Conservation (phyloP, 2,329 filamentous ascomycete genomes). For the Fragosphaeria purpurea region DNA sequence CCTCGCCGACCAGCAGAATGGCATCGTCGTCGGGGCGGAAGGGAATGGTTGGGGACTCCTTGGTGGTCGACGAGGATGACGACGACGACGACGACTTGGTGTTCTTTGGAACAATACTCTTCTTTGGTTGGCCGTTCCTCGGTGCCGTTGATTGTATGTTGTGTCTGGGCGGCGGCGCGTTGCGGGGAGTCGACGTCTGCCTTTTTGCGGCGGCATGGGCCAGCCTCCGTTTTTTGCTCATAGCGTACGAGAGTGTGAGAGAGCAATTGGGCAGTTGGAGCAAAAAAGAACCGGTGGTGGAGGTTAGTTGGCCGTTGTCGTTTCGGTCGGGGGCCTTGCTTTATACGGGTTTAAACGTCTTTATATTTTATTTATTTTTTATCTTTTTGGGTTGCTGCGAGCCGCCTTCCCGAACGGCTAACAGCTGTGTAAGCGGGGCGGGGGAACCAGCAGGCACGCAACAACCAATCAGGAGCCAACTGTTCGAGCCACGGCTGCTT, state of each 20-base stretch:
- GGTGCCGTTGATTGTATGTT: neutral
- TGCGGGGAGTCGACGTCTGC: neutral
- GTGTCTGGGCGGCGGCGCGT: neutral
- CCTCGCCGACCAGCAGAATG: slow-evolving; percentile 71
- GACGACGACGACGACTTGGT: neutral
- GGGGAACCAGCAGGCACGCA: no score
- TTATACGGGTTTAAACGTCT: no score
- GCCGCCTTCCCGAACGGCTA: slow-evolving; percentile 3
- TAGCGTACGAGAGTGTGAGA: slow-evolving; percentile 8
- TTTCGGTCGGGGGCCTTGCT: neutral
- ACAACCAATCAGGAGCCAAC: no score
- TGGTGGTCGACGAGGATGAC: slow-evolving; percentile 11
- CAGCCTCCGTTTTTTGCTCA: slow-evolving; percentile 36
- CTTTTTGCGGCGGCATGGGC: slow-evolving; percentile 7
- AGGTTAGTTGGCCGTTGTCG: neutral
- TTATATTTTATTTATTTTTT: neutral
- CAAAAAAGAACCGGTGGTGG: no score
- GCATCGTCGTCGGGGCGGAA: slow-evolving; percentile 56
- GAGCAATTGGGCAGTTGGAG: neutral
- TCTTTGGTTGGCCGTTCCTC: slow-evolving; percentile 9
- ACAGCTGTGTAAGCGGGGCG: neutral
- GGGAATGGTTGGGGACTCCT: slow-evolving; percentile 50
- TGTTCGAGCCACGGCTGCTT: no score
- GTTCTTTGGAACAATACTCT: slow-evolving; percentile 1
- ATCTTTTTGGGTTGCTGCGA: neutral